Percentiles rank a stretch among this genome's conserved stretches.
Evolutionary conservation across 176 grass and related monocot species (phyloP).

Genomic region (Avena insularis): DNA sequence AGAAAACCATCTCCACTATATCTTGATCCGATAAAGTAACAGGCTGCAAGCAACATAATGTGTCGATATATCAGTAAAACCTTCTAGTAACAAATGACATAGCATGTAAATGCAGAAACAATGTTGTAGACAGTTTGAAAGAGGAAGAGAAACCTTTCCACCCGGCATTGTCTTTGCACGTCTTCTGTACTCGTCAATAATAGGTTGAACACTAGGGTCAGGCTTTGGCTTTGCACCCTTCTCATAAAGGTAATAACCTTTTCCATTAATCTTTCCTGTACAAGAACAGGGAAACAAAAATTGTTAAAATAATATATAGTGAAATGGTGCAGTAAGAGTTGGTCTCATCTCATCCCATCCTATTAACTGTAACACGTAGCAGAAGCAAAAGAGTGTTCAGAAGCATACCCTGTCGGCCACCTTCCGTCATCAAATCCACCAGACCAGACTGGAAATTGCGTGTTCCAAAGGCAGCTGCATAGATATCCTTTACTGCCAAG

Average conservation of each 20-base stretch:
- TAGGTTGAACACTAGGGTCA: conserved; percentile 75
- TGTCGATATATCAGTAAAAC: conserved; percentile 10
- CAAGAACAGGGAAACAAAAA: conserved; percentile 16
- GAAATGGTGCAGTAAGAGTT: neutral
- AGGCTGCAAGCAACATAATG: conserved; percentile 58
- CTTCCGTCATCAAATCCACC: conserved; percentile 68
- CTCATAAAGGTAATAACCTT: conserved; percentile 96
- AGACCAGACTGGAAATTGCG: conserved; percentile 56
- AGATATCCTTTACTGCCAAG: conserved; percentile 79
- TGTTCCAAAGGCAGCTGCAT: conserved; percentile 58
- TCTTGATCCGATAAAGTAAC: conserved; percentile 77
- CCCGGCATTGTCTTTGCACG: conserved; percentile 61
- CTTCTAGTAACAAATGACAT: neutral
- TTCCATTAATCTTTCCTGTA: conserved; percentile 87
- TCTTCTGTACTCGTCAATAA: conserved; percentile 82
- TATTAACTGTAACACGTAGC: neutral
- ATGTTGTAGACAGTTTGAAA: conserved; percentile 7
- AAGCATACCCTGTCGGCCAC: conserved; percentile 80
- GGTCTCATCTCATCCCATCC: conserved; percentile 5
- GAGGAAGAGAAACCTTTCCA: conserved; percentile 67
- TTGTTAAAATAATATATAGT: conserved; percentile 5
- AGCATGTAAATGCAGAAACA: conserved; percentile 27
- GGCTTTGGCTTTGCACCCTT: conserved; percentile 92
- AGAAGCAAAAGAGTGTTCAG: conserved; percentile 34
- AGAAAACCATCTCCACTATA: conserved; percentile 96